phyloP scores from a whole-genome alignment of 805 yeast genomes.

The Saturnispora serradocipensis region DNA sequence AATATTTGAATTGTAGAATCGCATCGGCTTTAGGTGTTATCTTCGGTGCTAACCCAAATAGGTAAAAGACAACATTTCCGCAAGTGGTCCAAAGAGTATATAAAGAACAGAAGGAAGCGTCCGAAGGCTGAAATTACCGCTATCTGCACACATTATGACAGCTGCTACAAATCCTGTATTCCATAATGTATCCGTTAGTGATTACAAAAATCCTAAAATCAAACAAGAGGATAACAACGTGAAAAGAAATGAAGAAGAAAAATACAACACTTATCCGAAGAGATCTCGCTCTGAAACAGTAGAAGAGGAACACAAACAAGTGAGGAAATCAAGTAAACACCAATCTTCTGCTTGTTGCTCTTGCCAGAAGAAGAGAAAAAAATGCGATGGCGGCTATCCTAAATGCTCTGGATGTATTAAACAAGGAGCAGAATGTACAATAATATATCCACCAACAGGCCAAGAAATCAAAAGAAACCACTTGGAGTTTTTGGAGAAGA shows the following conservation, averaged over 20 bases:
- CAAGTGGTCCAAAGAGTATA: not conserved
- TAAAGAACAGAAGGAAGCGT: not conserved
- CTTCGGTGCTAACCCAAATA: not conserved
- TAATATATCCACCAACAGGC: slow-evolving; percentile 39
- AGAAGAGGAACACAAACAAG: not conserved
- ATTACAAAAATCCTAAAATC: not conserved
- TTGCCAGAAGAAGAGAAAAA: slow-evolving; percentile 39
- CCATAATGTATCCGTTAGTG: not conserved
- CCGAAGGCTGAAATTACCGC: not conserved
- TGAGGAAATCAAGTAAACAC: slow-evolving; percentile 17
- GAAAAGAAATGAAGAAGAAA: not conserved
- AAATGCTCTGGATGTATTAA: slow-evolving; percentile 35
- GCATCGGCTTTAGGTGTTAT: not conserved
- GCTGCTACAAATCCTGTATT: not conserved
- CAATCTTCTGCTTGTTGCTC: slow-evolving; percentile 42
- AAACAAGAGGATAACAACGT: not conserved
- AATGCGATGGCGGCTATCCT: slow-evolving; percentile 45
- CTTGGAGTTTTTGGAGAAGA: slow-evolving; percentile 34
- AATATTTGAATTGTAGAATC: not conserved
- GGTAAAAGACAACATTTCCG: not conserved
- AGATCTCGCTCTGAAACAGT: not conserved
- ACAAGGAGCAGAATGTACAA: slow-evolving; percentile 35
- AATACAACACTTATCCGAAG: not conserved
- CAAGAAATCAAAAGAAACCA: slow-evolving; percentile 40
- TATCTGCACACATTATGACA: not conserved